These are phyloP conservation scores for Geosmithia morbida DNA, from an alignment of 2,329 filamentous ascomycete species.

Conservation along the genomic window DNA sequence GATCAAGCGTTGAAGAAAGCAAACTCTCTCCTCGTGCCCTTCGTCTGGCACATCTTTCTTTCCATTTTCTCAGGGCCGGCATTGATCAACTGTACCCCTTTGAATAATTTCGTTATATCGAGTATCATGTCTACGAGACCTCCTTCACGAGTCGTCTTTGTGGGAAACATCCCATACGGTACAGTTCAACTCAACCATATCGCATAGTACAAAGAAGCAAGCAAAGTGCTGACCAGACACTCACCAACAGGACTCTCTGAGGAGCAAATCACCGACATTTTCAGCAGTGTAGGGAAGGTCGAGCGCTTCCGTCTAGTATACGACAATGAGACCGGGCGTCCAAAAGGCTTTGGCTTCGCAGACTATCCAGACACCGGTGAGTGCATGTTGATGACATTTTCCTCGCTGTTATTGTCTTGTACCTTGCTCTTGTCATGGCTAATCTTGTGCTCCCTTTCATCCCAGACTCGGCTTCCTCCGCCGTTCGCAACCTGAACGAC, in stretches of 20 bases:
- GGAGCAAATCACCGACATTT: slow-evolving; percentile 90
- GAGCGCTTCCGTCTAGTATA: slow-evolving; percentile 88
- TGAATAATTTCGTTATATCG: neutral
- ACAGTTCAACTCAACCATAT: slow-evolving; percentile 8
- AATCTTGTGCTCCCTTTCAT: too few relatives aligned
- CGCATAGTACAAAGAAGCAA: neutral
- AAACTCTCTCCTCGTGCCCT: neutral
- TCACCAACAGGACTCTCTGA: slow-evolving; percentile 64
- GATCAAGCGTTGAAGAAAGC: neutral
- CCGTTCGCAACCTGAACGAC: slow-evolving; percentile 90
- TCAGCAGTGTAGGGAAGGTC: slow-evolving; percentile 79
- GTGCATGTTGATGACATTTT: slow-evolving; percentile 3
- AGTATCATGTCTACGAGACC: slow-evolving; percentile 53
- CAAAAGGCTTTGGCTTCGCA: slow-evolving; percentile 93
- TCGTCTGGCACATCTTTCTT: neutral
- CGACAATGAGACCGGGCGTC: slow-evolving; percentile 85
- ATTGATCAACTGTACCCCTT: too few relatives aligned
- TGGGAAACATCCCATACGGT: slow-evolving; percentile 79
- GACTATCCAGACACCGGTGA: slow-evolving; percentile 85
- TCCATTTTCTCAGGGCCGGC: neutral
- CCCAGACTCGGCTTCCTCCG: slow-evolving; percentile 68
- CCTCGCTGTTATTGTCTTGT: neutral
- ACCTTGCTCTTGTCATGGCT: too few relatives aligned
- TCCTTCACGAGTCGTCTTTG: slow-evolving; percentile 67
- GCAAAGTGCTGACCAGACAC: neutral